These are phyloP conservation scores for Plasmodium ovale DNA, from an alignment of 169 alveolate species.

Conservation along the genomic window DNA sequence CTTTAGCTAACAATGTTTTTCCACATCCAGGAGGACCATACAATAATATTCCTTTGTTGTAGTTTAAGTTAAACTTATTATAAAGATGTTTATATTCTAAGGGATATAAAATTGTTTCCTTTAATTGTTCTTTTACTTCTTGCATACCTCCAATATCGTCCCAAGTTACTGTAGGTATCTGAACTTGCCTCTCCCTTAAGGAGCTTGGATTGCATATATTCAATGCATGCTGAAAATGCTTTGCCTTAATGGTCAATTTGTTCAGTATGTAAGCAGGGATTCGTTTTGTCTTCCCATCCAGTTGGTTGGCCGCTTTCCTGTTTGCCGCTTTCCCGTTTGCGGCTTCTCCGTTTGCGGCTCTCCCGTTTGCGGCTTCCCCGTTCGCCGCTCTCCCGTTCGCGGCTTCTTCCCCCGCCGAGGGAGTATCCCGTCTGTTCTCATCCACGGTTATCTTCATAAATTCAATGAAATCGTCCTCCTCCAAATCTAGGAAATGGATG, in stretches of 20 bases:
- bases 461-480: slow-evolving; percentile 67
- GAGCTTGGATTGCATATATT: slow-evolving; percentile 93
- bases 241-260: slow-evolving; percentile 82
- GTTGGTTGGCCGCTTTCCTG: background rate
- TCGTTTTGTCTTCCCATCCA: slow-evolving; percentile 14
- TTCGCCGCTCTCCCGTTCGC: background rate
- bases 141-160: slow-evolving; percentile 94
- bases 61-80: slow-evolving; percentile 86
- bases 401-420: background rate
- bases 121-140: slow-evolving; percentile 89
- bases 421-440: background rate
- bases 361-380: background rate
- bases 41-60: slow-evolving; percentile 89
- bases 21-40: slow-evolving; percentile 98
- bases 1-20: slow-evolving; percentile 93
- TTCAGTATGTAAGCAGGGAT: slow-evolving; percentile 80
- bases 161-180: slow-evolving; percentile 96
- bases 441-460: slow-evolving; percentile 52
- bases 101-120: slow-evolving; percentile 89
- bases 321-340: background rate
- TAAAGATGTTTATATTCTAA: slow-evolving; percentile 86
- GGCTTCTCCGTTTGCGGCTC: background rate
- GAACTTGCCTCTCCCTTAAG: slow-evolving; percentile 93
- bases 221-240: slow-evolving; percentile 90
- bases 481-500: slow-evolving; percentile 50